Base-by-base conservation (phyloP, 2,329 filamentous ascomycete species). In the Hypoxylon sp. region DNA sequence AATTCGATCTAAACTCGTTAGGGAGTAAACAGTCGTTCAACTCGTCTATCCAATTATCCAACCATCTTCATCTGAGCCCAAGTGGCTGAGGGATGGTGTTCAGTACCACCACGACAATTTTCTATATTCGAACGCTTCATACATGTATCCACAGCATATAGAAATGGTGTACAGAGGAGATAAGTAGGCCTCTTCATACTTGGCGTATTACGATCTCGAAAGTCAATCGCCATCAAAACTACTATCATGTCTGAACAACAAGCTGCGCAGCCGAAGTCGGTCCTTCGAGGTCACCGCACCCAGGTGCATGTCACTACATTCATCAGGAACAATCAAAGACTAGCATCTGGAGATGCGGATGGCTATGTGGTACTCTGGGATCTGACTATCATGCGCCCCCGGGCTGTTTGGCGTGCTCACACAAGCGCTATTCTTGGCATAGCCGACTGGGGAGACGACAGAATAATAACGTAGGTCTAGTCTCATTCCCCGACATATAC, bases 311-410 rank as follows among this genome's bases (percentile, higher is more conserved):
- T 89, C 19, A 85, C 94, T 3, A 82, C 87, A 57, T 95, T 98
- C 77, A 84, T 93, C 72, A 86, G 88, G 58, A 79, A 82, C 44
- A 97, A 98, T 78, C 85, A 88, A 64, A 91, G 93, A 35, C 88
- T 99, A 5, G 83, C 93, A 11, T 96, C 93, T 0, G 95, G 92
- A 37, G 96, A 99, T 80, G 92, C 93, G 7, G 92, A 97, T 46
- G 96, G 96, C 65, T 98, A 92, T 86, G 85, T 97, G 35, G 87
- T 97, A 6, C 82, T 94, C 21, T 99, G 96, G 96, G 91, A 93
- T 77, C 83, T 97, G 42, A 87, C 91, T 27, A 92, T 90, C 56
- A 94, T 97, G 84, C 87, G 96, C 35, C 88, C 95, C 0, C 85
- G 89, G 7, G 93, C 91, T 1, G 93, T 96, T 2, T 99, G 96